phyloP scores from a whole-genome alignment of 2,329 filamentous ascomycete genomes.

The Lachnellula suecica region DNA sequence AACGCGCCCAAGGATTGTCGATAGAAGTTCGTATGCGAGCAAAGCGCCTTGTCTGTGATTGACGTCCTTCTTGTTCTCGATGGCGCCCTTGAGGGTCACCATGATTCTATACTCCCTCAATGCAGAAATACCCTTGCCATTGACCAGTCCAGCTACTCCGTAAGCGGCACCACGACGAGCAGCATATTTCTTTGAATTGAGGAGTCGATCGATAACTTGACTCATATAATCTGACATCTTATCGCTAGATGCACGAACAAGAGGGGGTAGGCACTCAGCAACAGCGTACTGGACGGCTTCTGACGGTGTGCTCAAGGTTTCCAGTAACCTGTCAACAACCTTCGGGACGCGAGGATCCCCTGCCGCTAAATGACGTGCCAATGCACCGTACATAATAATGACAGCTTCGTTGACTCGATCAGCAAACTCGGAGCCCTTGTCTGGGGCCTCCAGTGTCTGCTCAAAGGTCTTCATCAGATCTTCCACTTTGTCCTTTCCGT shows the following conservation, averaged over 20 bases:
- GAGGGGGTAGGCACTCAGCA: slow-evolving; percentile 86
- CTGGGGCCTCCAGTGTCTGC: slow-evolving; percentile 78
- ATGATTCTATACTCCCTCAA: slow-evolving; percentile 85
- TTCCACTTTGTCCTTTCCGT: slow-evolving; percentile 82
- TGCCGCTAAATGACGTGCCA: slow-evolving; percentile 80
- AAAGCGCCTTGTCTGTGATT: slow-evolving; percentile 87
- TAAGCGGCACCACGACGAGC: slow-evolving; percentile 90
- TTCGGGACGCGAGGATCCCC: slow-evolving; percentile 87
- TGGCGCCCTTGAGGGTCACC: slow-evolving; percentile 73
- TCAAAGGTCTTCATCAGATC: slow-evolving; percentile 92
- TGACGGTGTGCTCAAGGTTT: slow-evolving; percentile 88
- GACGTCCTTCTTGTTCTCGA: slow-evolving; percentile 93
- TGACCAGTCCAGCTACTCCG: slow-evolving; percentile 85
- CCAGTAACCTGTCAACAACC: slow-evolving; percentile 82
- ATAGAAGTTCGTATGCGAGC: slow-evolving; percentile 86
- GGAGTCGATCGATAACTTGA: slow-evolving; percentile 76
- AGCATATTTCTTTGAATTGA: slow-evolving; percentile 90
- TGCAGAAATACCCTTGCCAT: slow-evolving; percentile 80
- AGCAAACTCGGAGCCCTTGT: slow-evolving; percentile 75
- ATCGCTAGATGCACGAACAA: slow-evolving; percentile 79
- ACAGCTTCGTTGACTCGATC: slow-evolving; percentile 96
- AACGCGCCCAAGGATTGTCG: slow-evolving; percentile 78
- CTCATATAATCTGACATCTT: slow-evolving; percentile 79
- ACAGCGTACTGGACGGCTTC: slow-evolving; percentile 97
- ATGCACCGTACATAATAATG: slow-evolving; percentile 93